Evolutionary conservation across 2,329 filamentous ascomycete genomes (phyloP).

Genomic region (Penicillium brevicompactum): DNA sequence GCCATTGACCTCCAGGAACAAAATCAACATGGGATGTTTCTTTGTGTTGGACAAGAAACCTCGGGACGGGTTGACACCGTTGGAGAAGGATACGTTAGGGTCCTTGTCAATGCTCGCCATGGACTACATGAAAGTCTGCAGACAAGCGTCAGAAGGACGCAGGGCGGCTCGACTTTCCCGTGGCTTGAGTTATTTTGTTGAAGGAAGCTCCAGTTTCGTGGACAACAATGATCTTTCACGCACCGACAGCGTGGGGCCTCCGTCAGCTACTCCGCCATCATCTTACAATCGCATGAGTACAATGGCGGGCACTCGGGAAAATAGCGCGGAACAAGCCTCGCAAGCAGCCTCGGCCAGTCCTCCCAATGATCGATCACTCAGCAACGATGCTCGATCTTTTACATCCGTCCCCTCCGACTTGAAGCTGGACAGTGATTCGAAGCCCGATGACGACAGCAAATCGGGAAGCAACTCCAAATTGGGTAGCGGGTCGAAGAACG

Average conservation of each 20-base stretch:
- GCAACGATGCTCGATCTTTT: constrained; percentile 29
- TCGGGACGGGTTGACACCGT: constrained; percentile 47
- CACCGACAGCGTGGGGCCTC: constrained; percentile 19
- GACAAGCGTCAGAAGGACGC: constrained; percentile 55
- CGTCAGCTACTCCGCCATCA: constrained; percentile 23
- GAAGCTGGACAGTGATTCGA: constrained; percentile 24
- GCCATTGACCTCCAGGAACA: constrained; percentile 60
- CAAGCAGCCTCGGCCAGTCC: constrained; percentile 17
- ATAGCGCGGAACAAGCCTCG: constrained; percentile 23
- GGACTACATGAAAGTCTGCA: constrained; percentile 61
- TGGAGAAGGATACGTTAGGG: constrained; percentile 53
- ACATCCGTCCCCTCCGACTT: constrained; percentile 29
- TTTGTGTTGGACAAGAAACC: constrained; percentile 62
- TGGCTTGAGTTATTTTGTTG: constrained; percentile 57
- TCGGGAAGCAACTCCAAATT: constrained; percentile 17
- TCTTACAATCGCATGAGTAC: constrained; percentile 25
- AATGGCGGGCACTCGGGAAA: constrained; percentile 25
- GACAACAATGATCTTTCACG: constrained; percentile 29
- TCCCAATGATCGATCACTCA: constrained; percentile 27
- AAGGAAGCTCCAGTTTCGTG: constrained; percentile 50
- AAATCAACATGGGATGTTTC: constrained; percentile 62
- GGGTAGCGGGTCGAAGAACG: constrained; percentile 24
- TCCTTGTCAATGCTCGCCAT: constrained; percentile 60
- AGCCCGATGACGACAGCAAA: neutral
- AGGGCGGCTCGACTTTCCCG: constrained; percentile 57